Percentiles rank a stretch among this genome's conserved stretches.
Conservation (phyloP, 495 filamentous ascomycete genomes). For the Hyaloscypha variabilis region DNA sequence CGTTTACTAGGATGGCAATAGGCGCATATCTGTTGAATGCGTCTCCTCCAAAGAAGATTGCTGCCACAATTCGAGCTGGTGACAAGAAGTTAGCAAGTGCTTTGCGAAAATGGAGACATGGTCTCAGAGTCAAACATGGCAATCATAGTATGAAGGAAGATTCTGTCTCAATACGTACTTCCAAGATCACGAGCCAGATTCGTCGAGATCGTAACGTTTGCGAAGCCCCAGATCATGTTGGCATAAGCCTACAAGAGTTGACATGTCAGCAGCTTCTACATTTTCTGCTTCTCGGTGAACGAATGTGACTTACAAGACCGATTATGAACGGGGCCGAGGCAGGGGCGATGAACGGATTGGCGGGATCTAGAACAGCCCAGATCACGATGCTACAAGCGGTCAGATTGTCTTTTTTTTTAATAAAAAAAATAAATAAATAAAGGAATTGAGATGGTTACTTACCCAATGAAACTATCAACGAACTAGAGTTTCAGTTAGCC, state of each 20-base stretch:
- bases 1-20: constrained; percentile 53
- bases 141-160: no score
- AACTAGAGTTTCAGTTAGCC: constrained; percentile 28
- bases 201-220: constrained; percentile 49
- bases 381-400: constrained; percentile 46
- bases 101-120: no score
- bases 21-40: constrained; percentile 49
- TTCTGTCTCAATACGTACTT: no score
- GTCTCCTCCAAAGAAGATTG: constrained; percentile 48
- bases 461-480: constrained; percentile 52
- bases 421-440: no score
- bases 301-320: constrained; percentile 38
- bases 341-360: constrained; percentile 54
- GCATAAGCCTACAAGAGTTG: constrained; percentile 35
- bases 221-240: constrained; percentile 52
- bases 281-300: not conserved
- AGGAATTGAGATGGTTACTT: constrained; percentile 12
- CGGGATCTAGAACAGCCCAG: constrained; percentile 55
- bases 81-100: no score
- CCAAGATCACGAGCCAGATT: constrained; percentile 56
- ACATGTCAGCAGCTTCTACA: not conserved
- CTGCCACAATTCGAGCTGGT: constrained; percentile 56
- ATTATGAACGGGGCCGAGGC: constrained; percentile 48
- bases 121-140: no score
- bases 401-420: not conserved